Conservation (phyloP, 257 asterid genomes). For the Penstemon newberryi region DNA sequence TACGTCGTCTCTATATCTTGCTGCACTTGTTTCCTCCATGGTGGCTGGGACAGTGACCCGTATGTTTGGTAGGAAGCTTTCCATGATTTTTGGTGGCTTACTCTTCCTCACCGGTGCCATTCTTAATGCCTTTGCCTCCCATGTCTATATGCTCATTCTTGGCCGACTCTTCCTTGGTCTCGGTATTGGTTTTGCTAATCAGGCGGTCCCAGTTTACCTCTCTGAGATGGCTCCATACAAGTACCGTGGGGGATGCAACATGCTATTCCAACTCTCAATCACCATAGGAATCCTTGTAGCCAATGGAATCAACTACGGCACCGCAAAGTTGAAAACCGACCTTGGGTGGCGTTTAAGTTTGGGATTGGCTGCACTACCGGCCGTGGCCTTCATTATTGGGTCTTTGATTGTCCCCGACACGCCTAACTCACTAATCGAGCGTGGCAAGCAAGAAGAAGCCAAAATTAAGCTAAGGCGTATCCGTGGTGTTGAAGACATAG, state of each 20-base stretch:
- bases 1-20: constrained; percentile 18
- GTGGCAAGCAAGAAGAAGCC: constrained; percentile 37
- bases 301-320: neutral
- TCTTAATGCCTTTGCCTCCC: neutral
- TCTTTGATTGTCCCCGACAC: constrained; percentile 48
- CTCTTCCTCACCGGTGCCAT: constrained; percentile 18
- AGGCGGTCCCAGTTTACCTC: constrained; percentile 15
- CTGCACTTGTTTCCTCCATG: neutral
- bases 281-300: constrained; percentile 12
- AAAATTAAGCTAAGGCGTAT: constrained; percentile 35
- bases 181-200: constrained; percentile 25
- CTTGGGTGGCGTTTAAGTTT: neutral
- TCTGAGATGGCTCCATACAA: constrained; percentile 22
- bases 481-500: constrained; percentile 42
- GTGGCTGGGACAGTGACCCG: neutral
- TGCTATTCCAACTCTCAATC: constrained; percentile 17
- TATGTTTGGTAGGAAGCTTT: neutral
- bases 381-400: constrained; percentile 40
- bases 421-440: constrained; percentile 50
- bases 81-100: constrained; percentile 15
- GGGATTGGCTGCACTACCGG: constrained; percentile 33
- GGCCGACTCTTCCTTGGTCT: constrained; percentile 16
- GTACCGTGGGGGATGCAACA: constrained; percentile 8
- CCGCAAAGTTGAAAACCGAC: neutral
- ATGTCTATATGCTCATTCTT: neutral